These are phyloP conservation scores for Micractinium sp. DNA, from an alignment of 139 green algal genomes.

Conservation along the genomic window DNA sequence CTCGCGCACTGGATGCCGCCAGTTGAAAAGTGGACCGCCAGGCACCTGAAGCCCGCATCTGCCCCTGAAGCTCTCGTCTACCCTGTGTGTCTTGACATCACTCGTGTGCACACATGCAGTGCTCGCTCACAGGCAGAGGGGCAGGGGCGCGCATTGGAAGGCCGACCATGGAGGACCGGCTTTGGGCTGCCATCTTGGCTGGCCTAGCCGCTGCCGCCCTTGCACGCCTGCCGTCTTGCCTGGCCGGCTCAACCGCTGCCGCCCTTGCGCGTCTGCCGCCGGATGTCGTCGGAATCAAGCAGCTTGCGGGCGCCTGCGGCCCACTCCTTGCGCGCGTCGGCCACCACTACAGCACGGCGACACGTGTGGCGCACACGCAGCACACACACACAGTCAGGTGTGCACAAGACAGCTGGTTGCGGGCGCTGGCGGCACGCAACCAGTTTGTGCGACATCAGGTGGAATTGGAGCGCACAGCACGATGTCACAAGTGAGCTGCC, in stretches of 20 bases:
- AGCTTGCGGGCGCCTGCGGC: slow-evolving; percentile 37
- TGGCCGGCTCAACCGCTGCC: slow-evolving; percentile 35
- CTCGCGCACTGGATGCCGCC: no score
- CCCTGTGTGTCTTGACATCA: no score
- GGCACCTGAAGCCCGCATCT: no score
- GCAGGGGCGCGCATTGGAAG: background rate
- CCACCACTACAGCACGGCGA: slow-evolving; percentile 33
- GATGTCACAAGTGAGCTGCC: no score
- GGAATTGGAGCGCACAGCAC: no score
- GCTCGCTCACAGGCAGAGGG: background rate
- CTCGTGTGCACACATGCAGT: background rate
- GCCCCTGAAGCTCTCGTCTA: no score
- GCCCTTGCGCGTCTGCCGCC: slow-evolving; percentile 43
- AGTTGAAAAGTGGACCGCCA: no score
- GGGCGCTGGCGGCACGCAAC: no score
- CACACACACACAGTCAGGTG: background rate
- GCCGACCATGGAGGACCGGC: background rate
- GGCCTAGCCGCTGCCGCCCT: background rate
- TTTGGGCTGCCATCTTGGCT: background rate
- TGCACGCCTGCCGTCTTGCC: background rate
- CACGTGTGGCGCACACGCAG: background rate
- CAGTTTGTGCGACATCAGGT: no score
- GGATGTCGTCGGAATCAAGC: slow-evolving; percentile 44
- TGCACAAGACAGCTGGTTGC: background rate
- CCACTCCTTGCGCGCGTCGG: slow-evolving; percentile 46